Evolutionary conservation across 371 early-diverging fungal genomes (phyloP).

Genomic region (Mortierella sp.): DNA sequence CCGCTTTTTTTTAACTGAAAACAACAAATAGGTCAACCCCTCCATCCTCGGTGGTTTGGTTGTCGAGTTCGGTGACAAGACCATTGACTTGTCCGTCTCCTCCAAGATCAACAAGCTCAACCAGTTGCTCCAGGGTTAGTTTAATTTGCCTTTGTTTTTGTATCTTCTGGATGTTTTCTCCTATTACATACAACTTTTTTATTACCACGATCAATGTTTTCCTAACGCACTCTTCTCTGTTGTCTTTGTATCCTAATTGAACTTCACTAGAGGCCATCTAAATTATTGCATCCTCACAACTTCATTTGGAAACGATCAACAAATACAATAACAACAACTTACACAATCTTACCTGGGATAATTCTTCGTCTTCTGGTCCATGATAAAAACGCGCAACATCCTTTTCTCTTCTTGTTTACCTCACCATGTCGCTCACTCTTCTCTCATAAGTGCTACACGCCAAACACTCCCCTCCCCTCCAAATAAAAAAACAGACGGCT

Average conservation of each 20-base stretch:
- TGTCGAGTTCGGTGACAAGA: slow-evolving; percentile 97
- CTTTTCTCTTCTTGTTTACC: neutral
- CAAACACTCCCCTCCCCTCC: slow-evolving; percentile 6
- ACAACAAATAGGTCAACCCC: slow-evolving; percentile 80
- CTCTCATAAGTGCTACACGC: neutral
- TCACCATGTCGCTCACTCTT: neutral
- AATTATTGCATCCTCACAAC: slow-evolving; percentile 15
- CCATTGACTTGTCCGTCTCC: slow-evolving; percentile 97
- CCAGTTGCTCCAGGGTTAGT: slow-evolving; percentile 77
- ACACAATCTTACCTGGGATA: slow-evolving; percentile 12
- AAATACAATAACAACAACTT: slow-evolving; percentile 7
- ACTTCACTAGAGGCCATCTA: slow-evolving; percentile 37
- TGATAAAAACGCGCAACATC: slow-evolving; percentile 4
- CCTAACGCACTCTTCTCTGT: neutral
- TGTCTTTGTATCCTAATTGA: neutral
- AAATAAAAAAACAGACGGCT: slow-evolving; percentile 25
- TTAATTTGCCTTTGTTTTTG: neutral
- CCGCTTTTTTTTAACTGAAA: neutral
- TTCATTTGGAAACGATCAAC: slow-evolving; percentile 17
- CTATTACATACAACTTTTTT: neutral
- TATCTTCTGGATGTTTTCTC: neutral
- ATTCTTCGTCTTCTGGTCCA: neutral
- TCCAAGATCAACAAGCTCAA: slow-evolving; percentile 96
- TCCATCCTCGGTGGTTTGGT: slow-evolving; percentile 96
- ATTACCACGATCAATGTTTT: neutral